Evolutionary conservation across 2,329 filamentous ascomycete genomes (phyloP), one percentile per base, ranked within the genome.

Genomic region (Sordariomycetes sp.): DNA sequence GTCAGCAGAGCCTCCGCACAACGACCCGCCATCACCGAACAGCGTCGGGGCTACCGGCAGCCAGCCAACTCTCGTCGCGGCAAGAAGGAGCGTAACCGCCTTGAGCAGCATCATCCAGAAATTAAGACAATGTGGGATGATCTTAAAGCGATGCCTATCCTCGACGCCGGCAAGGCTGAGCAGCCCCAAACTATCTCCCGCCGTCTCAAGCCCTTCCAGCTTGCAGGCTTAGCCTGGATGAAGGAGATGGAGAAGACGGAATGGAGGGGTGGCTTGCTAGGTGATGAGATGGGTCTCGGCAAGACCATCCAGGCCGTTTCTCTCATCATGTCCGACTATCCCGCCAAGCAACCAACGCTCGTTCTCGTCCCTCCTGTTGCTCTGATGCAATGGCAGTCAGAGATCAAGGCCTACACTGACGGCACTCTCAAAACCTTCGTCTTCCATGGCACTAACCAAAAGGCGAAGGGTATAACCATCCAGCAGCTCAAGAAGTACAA

Each of bases 261-360:
- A 25, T 96, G 88, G 72, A 85, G 79, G 50, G 92, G 92, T 14
- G 92, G 92, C 11, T 68, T 98, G 3, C 72, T 98, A 3, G 92
- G 92, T 39, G 92, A 98, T 47, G 92, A 98, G 59, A 98, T 98
- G 92, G 92, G 92, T 6, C 84, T 98, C 62, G 92, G 92, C 32
- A 98, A 98, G 64, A 98, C 92, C 0, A 96, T 98, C 33, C 92
- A 98, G 58, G 90, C 92, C 3, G 92, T 98, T 14, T 95, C 90
- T 4, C 72, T 98, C 29, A 87, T 98, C 57, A 96, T 96, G 92
- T 95, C 90, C 1, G 88, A 96, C 54, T 95, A 85, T 48, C 90
- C 88, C 4, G 38, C 79, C 16, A 82, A 82, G 45, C 64, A 81
- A 35, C 90, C 92, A 2, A 84, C 86, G 0, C 68, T 96, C 4